Conservation (phyloP, 805 yeast genomes). For the Lipomyces kockii region DNA sequence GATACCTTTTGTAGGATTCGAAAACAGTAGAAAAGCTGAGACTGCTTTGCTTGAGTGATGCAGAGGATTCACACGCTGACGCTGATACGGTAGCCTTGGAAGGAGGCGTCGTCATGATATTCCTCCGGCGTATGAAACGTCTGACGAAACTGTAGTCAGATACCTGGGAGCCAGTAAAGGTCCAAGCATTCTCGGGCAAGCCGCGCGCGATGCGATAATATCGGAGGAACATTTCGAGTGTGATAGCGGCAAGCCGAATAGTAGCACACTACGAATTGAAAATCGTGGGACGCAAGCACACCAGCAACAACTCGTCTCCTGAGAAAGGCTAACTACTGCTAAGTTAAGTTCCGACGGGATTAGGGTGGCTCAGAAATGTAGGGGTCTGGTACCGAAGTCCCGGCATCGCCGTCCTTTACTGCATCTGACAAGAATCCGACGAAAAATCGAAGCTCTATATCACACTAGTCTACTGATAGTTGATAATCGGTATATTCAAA, state of each 20-base stretch:
- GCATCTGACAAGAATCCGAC: too few species aligned
- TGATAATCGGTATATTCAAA: not conserved
- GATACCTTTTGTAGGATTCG: conserved; percentile 25
- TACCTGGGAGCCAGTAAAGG: not conserved
- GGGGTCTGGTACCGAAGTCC: too few species aligned
- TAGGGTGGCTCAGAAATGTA: too few species aligned
- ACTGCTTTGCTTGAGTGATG: not conserved
- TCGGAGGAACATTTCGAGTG: not conserved
- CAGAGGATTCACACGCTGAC: not conserved
- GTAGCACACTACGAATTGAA: not conserved
- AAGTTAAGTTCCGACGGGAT: too few species aligned
- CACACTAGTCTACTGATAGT: too few species aligned
- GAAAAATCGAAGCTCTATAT: too few species aligned
- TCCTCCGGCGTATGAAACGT: not conserved
- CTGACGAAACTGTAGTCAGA: not conserved
- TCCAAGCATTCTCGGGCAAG: not conserved
- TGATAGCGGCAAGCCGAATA: not conserved
- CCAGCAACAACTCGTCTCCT: too few species aligned
- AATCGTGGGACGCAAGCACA: too few species aligned
- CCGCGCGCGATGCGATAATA: not conserved
- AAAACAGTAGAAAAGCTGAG: conserved; percentile 1
- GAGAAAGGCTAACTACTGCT: too few species aligned
- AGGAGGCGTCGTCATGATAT: conserved; percentile 5
- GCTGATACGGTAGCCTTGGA: not conserved
- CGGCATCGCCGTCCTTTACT: too few species aligned